phyloP scores from a whole-genome alignment of 1,139 yeast species.

The Nakaseomyces delphensis region DNA sequence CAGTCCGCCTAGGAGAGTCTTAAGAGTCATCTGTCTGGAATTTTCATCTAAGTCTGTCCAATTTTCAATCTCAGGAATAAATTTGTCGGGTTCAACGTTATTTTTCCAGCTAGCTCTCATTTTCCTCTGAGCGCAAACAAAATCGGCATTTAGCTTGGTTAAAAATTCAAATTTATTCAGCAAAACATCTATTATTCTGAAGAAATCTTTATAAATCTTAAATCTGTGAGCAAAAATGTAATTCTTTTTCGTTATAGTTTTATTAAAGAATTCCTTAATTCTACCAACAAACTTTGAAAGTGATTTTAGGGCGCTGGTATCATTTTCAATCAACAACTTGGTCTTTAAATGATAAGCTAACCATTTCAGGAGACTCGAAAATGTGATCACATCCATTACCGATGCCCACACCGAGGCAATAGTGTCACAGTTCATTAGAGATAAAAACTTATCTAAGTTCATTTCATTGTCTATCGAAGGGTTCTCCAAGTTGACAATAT shows the following conservation, averaged over 20 bases:
- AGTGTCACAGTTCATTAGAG: background rate
- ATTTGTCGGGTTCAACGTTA: background rate
- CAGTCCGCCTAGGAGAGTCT: background rate
- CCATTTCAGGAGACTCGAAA: background rate
- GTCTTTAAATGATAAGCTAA: background rate
- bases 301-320: background rate
- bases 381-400: background rate
- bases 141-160: background rate
- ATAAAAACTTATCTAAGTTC: background rate
- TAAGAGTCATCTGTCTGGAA: background rate
- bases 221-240: background rate
- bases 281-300: background rate
- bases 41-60: constrained; percentile 1
- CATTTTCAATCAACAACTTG: background rate
- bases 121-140: background rate
- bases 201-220: background rate
- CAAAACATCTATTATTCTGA: constrained; percentile 1
- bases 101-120: constrained; percentile 7
- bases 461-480: background rate
- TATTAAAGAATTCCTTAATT: background rate
- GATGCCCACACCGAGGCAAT: background rate
- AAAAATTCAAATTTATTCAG: background rate
- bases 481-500: background rate
- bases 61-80: background rate
- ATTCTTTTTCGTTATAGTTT: background rate